phyloP scores from a whole-genome alignment of 768 basidiomycete genomes.

The Austroboletus eburneus region DNA sequence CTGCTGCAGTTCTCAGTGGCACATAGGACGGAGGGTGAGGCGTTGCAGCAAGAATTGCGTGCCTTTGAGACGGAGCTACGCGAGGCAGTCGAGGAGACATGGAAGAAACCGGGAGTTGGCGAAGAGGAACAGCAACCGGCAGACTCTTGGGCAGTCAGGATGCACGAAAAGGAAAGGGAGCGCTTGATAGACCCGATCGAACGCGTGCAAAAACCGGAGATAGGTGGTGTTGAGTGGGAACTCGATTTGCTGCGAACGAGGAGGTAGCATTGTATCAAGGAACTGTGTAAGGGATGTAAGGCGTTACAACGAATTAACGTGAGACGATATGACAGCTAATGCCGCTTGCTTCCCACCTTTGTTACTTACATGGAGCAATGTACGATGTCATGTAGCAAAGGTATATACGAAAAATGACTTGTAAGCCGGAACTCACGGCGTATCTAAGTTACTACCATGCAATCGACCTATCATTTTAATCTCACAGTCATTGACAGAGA shows the following conservation, averaged over 20 bases:
- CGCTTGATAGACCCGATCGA: slow-evolving; percentile 47
- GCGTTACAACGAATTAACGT: too few relatives aligned
- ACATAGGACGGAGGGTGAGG: slow-evolving; percentile 63
- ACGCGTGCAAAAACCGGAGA: slow-evolving; percentile 48
- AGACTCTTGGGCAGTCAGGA: slow-evolving; percentile 50
- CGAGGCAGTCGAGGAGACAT: slow-evolving; percentile 59
- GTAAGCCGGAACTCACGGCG: background rate
- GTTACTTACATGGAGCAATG: too few relatives aligned
- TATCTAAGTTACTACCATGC: background rate
- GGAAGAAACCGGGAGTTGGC: slow-evolving; percentile 40
- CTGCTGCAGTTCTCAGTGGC: slow-evolving; percentile 63
- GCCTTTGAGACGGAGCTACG: slow-evolving; percentile 55
- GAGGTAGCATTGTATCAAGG: background rate
- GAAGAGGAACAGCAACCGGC: slow-evolving; percentile 24
- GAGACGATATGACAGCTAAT: too few relatives aligned
- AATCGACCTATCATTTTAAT: background rate
- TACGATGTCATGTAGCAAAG: background rate
- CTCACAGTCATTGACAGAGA: background rate
- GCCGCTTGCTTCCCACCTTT: too few relatives aligned
- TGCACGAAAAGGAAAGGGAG: slow-evolving; percentile 51
- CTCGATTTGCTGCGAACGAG: slow-evolving; percentile 20
- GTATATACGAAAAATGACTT: too few relatives aligned
- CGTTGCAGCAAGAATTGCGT: slow-evolving; percentile 57
- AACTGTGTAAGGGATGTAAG: too few relatives aligned
- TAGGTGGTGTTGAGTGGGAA: slow-evolving; percentile 17